Evolutionary conservation across 1,284 basidiomycete genomes (phyloP), one percentile per base, ranked within the genome.

Genomic region (Leccinum griseonigrum): DNA sequence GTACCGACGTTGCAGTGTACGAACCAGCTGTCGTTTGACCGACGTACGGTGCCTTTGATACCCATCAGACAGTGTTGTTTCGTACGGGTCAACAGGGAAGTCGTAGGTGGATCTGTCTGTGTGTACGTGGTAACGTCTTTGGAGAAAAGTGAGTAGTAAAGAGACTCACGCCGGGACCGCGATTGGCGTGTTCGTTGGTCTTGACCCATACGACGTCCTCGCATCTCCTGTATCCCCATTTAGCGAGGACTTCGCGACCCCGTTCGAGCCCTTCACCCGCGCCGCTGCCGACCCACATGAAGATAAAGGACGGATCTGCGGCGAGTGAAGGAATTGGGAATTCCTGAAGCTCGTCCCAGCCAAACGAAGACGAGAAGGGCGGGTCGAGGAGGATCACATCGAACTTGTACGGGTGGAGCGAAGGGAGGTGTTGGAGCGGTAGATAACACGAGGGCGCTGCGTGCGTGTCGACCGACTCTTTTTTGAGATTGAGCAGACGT

Each of bases 141-240:
- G 11, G 10, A 43, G 40, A 10, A 46, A 6, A 13, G 18, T 11
- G 5, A 46, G 3, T 11, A 46, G 5, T 1, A n/a, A 29, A 36
- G n/a, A 9, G 2, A 76, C 85, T 69, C 69, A 92, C 90, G 62
- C 92, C 90, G 60, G 91, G 90, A 2, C 91, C 91, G 29, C 79
- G 79, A 68, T 89, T 91, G 31, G 76, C 80, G 28, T 77, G 81
- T 61, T 81, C 82, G 72, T 97, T 98, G 36, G 94, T 97, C 77
- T 94, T 95, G 60, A 97, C 89, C 95, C 96, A 98, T 4, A 97
- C 92, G 22, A 99, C 94, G 74, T 99, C 97, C 74, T 99, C 97
- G 68, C 95, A 98, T 54, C 97, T 78, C 53, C 97, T 80, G 74
- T 97, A 99, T 1, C 97, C 97, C 97, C 97, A 99, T 71, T 87